Evolutionary conservation across 192 early-diverging fungal genomes (phyloP).

Genomic region (Coemansia sp.): DNA sequence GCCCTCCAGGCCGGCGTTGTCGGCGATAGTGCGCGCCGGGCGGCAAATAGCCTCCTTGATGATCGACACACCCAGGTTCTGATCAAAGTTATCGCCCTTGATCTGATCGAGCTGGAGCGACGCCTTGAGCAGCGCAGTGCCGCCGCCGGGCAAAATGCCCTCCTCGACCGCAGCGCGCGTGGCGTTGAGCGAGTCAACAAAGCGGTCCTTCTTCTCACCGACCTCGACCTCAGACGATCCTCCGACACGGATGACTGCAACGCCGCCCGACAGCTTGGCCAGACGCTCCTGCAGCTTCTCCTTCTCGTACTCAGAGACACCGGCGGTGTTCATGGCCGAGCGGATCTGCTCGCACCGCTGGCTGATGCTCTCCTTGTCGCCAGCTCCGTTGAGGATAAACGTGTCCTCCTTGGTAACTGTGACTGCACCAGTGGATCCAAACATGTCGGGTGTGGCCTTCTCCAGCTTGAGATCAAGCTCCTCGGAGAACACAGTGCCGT

Average conservation of each 20-base stretch:
- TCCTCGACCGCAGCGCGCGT: constrained; percentile 99
- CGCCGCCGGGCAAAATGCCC: constrained; percentile 99
- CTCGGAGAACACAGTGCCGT: constrained; percentile 94
- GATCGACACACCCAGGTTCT: constrained; percentile 97
- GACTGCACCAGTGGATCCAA: constrained; percentile 84
- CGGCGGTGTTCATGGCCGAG: constrained; percentile 72
- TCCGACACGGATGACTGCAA: constrained; percentile 99
- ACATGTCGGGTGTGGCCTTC: constrained; percentile 85
- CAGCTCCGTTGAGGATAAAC: constrained; percentile 94
- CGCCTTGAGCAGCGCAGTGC: constrained; percentile 94
- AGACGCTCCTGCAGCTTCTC: constrained; percentile 99
- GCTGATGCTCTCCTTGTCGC: constrained; percentile 83
- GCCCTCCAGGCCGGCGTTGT: constrained; percentile 98
- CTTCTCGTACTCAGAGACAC: constrained; percentile 95
- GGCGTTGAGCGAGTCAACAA: constrained; percentile 97
- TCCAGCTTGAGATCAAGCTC: constrained; percentile 97
- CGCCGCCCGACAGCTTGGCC: constrained; percentile 97
- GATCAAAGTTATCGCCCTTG: constrained; percentile 98
- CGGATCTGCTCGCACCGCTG: constrained; percentile 99
- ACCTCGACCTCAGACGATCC: constrained; percentile 99
- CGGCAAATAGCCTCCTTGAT: constrained; percentile 91
- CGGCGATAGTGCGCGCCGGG: constrained; percentile 91
- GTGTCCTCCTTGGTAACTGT: constrained; percentile 99
- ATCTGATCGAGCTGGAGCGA: constrained; percentile 75
- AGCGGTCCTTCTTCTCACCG: constrained; percentile 99